Percentiles rank a stretch among this genome's conserved stretches.
phyloP scores from a whole-genome alignment of 768 basidiomycete genomes.

The Collybia nuda region DNA sequence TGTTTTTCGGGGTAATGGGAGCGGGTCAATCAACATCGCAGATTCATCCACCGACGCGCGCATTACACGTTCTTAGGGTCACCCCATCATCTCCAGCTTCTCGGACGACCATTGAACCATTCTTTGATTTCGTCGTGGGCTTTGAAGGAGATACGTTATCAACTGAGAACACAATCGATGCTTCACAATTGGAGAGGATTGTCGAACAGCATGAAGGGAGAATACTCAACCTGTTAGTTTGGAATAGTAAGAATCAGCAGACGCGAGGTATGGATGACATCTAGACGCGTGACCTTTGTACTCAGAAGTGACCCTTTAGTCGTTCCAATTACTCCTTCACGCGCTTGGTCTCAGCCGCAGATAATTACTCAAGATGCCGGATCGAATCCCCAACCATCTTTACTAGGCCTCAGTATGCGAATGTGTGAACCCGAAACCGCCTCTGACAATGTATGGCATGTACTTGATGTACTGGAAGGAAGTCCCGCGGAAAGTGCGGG shows the following conservation, averaged over 20 bases:
- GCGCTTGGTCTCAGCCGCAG: slow-evolving; percentile 68
- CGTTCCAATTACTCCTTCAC: slow-evolving; percentile 81
- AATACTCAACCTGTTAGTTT: slow-evolving; percentile 70
- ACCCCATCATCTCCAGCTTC: slow-evolving; percentile 89
- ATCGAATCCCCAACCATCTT: slow-evolving; percentile 66
- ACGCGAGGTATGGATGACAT: slow-evolving; percentile 55
- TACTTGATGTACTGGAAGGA: slow-evolving; percentile 94
- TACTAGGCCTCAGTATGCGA: slow-evolving; percentile 93
- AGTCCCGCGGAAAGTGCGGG: slow-evolving; percentile 96
- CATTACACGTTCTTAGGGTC: slow-evolving; percentile 86
- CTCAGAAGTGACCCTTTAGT: slow-evolving; percentile 42
- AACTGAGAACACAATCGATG: slow-evolving; percentile 59
- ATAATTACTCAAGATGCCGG: slow-evolving; percentile 32
- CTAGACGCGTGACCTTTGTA: slow-evolving; percentile 1
- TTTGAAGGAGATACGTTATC: slow-evolving; percentile 69
- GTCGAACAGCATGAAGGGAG: slow-evolving; percentile 81
- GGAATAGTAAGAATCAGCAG: slow-evolving; percentile 78
- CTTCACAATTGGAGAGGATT: slow-evolving; percentile 70
- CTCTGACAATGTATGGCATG: slow-evolving; percentile 96
- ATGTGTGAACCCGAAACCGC: slow-evolving; percentile 89
- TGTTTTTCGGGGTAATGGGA: slow-evolving; percentile 48
- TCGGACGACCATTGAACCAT: slow-evolving; percentile 81
- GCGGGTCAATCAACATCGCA: slow-evolving; percentile 68
- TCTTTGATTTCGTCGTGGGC: slow-evolving; percentile 96
- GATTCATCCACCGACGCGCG: slow-evolving; percentile 54